Evolutionary conservation across 805 yeast species (phyloP).

Genomic region (Pichia cabralensis): DNA sequence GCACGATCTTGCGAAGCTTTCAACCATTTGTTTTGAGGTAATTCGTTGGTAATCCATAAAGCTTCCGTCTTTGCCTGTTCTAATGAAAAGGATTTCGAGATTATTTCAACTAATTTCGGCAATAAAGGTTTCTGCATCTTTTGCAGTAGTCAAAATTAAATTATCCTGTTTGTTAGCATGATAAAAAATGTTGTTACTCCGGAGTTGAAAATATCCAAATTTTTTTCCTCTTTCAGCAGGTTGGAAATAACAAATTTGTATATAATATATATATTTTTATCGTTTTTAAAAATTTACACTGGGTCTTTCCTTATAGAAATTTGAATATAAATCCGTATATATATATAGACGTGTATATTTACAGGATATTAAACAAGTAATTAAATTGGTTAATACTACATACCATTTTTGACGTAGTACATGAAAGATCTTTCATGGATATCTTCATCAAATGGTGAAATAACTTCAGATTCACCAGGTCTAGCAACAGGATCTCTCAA

Average conservation of each 20-base stretch:
- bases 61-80: constrained; percentile 46
- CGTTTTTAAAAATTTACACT: too few species aligned
- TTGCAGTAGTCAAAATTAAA: too few species aligned
- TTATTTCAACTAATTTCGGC: neutral
- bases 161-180: too few species aligned
- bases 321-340: too few species aligned
- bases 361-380: too few species aligned
- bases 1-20: constrained; percentile 47
- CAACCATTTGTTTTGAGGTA: constrained; percentile 37
- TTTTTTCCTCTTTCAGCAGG: too few species aligned
- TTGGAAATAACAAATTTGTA: too few species aligned
- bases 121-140: too few species aligned
- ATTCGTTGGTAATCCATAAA: constrained; percentile 52
- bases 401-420: constrained; percentile 77
- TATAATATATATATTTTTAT: too few species aligned
- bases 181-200: too few species aligned
- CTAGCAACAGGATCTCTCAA: constrained; percentile 94
- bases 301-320: too few species aligned
- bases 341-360: constrained; percentile 2
- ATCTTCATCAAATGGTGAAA: constrained; percentile 74
- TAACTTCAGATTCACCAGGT: constrained; percentile 94
- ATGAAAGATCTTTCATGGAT: constrained; percentile 90
- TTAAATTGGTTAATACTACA: constrained; percentile 14
- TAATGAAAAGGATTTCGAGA: constrained; percentile 10
- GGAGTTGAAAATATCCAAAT: too few species aligned